phyloP scores from a whole-genome alignment of 169 alveolate species.

The Fabrea salina region DNA sequence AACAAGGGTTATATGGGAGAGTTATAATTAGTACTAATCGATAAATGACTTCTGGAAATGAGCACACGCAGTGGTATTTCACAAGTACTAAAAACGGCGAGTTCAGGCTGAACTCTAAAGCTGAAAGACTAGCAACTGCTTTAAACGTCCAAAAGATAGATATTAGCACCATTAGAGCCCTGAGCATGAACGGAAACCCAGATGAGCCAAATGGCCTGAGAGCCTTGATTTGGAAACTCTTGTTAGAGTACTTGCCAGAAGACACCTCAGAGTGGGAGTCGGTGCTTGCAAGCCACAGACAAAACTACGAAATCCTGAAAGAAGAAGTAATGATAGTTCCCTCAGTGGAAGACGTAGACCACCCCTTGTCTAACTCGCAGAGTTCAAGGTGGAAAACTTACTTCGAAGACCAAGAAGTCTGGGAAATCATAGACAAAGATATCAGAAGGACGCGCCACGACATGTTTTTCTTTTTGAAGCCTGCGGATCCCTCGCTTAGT shows the following conservation, averaged over 20 bases:
- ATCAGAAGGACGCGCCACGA: constrained; percentile 74
- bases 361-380: neutral
- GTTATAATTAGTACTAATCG: too few species aligned
- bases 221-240: constrained; percentile 13
- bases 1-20: too few species aligned
- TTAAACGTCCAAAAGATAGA: too few species aligned
- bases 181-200: too few species aligned
- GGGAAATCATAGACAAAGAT: constrained; percentile 80
- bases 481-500: constrained; percentile 41
- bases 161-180: too few species aligned
- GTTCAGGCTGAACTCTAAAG: too few species aligned
- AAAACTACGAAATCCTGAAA: constrained; percentile 18
- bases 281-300: neutral
- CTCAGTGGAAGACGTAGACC: neutral
- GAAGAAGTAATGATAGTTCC: neutral
- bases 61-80: too few species aligned
- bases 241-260: constrained; percentile 27
- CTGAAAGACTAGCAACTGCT: too few species aligned
- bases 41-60: too few species aligned
- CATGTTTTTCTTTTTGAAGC: constrained; percentile 57
- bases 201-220: neutral
- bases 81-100: too few species aligned
- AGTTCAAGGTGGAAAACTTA: constrained; percentile 47
- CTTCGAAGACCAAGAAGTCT: constrained; percentile 54
- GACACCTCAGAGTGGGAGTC: neutral